Base-by-base conservation (phyloP, 2,329 filamentous ascomycete genomes). In the Beauveria medogensis region DNA sequence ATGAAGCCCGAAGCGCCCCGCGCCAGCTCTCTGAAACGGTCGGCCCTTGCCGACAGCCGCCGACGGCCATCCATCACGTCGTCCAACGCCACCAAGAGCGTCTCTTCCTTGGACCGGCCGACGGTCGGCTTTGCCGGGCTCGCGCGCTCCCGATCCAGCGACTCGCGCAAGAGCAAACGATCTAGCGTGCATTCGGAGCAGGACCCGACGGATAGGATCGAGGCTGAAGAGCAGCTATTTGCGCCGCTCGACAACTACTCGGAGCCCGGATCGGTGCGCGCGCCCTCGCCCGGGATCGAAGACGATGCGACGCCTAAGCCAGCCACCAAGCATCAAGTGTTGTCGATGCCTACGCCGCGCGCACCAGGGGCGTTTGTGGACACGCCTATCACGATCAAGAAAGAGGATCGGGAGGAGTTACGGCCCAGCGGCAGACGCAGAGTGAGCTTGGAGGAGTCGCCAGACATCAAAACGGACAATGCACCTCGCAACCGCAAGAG, bases 361-460 rank as follows among this genome's bases (percentile, higher is more conserved):
- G 75, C 84, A 3, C 79, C 75, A 0, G 82, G 82, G 0, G 82
- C 82, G 3, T 85, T 80, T 62, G 76, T 85, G 10, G 81, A 84
- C 60, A 84, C 82, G 2, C 82, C 82, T 1, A 77, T 75, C 8
- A 80, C 80, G 5, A 68, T 74, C 47, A 78, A 74, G 64, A 69
- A 73, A 9, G 74, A 76, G 30, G 54, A 60, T 9, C 43, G 30
- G 20, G 41, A 55, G 53, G 53, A 37, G 55, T 24, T 12, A 34
- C 48, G 40, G 44, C 40, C 43, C 44, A 14, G 51, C 52, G 50
- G 22, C 43, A 43, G 40, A 28, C 50, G 50, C 30, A 44, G 53
- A 14, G 5, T 55, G 20, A 60, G 58, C 18, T 22, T 60, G 43
- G 58, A 60, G 20, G 40, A 53, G 41, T 54, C 65, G 64, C 48